Conservation (phyloP, 2,329 filamentous ascomycete genomes). For the Colletotrichum filicis region DNA sequence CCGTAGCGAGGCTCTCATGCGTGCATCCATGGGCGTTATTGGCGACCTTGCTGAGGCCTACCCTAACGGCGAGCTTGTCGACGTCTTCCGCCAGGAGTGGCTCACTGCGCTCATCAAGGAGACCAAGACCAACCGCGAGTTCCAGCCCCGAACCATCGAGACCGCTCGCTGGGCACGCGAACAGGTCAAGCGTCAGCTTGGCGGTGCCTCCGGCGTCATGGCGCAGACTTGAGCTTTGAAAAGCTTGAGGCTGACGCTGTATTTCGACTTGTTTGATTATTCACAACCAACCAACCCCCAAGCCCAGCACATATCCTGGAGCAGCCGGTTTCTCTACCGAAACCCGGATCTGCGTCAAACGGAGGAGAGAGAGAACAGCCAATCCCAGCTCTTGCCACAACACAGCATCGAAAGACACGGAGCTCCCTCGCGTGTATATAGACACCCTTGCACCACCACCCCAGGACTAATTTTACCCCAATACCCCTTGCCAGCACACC, state of each 20-base stretch:
- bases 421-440: slow-evolving; percentile 36
- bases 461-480: slow-evolving; percentile 35
- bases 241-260: not conserved
- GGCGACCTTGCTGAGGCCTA: slow-evolving; percentile 96
- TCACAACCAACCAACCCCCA: slow-evolving; percentile 10
- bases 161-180: slow-evolving; percentile 98
- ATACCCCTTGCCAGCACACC: slow-evolving; percentile 34
- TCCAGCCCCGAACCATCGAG: slow-evolving; percentile 84
- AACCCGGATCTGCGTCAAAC: slow-evolving; percentile 32
- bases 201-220: slow-evolving; percentile 64
- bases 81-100: slow-evolving; percentile 92
- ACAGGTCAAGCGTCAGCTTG: slow-evolving; percentile 92
- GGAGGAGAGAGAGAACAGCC: slow-evolving; percentile 34
- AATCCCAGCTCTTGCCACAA: slow-evolving; percentile 32
- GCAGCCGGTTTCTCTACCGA: slow-evolving; percentile 32
- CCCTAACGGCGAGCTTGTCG: slow-evolving; percentile 86
- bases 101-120: slow-evolving; percentile 90
- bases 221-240: slow-evolving; percentile 52
- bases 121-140: slow-evolving; percentile 89
- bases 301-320: slow-evolving; percentile 29
- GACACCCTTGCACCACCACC: slow-evolving; percentile 31
- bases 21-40: slow-evolving; percentile 97
- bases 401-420: slow-evolving; percentile 35
- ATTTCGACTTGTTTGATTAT: slow-evolving; percentile 35
- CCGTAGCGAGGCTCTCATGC: slow-evolving; percentile 90